Conservation (phyloP, 2,329 filamentous ascomycete genomes). For the Arthrinium phaeospermum region DNA sequence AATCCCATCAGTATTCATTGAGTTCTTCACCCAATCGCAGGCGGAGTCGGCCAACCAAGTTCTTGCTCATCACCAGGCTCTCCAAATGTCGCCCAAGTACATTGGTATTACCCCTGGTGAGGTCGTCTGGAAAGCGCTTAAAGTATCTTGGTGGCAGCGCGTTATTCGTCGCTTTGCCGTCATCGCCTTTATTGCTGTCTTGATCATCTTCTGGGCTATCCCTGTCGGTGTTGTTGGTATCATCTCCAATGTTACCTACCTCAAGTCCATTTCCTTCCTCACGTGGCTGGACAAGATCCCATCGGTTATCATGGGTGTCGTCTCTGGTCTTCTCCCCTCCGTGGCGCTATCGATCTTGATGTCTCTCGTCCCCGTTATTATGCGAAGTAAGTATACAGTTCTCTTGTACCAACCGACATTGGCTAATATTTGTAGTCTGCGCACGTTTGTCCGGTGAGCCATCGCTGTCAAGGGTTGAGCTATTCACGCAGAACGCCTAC, state of each 20-base stretch:
- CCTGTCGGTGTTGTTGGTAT: constrained; percentile 80
- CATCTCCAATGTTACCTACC: constrained; percentile 81
- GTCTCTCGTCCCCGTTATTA: constrained; percentile 82
- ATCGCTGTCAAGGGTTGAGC: constrained; percentile 78
- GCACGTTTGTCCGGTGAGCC: constrained; percentile 83
- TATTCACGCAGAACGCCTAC: constrained; percentile 90
- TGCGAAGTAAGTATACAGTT: constrained; percentile 64
- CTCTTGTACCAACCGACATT: constrained; percentile 23
- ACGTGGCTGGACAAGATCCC: constrained; percentile 76
- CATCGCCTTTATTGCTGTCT: constrained; percentile 72
- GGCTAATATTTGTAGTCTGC: constrained; percentile 57
- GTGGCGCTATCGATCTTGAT: constrained; percentile 82
- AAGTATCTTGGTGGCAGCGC: constrained; percentile 85
- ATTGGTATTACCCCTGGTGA: constrained; percentile 83
- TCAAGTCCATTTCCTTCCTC: constrained; percentile 71
- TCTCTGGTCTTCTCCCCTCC: constrained; percentile 84
- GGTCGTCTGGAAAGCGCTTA: constrained; percentile 85
- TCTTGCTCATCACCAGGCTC: constrained; percentile 82
- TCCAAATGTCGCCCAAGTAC: constrained; percentile 86
- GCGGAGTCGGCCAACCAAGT: constrained; percentile 89
- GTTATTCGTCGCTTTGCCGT: constrained; percentile 74
- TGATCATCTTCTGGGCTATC: constrained; percentile 87
- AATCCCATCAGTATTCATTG: constrained; percentile 84
- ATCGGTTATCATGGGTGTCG: constrained; percentile 72
- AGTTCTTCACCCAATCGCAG: constrained; percentile 81